Evolutionary conservation across 345 rosid genomes (phyloP).

Genomic region (Lumnitzera littorea): DNA sequence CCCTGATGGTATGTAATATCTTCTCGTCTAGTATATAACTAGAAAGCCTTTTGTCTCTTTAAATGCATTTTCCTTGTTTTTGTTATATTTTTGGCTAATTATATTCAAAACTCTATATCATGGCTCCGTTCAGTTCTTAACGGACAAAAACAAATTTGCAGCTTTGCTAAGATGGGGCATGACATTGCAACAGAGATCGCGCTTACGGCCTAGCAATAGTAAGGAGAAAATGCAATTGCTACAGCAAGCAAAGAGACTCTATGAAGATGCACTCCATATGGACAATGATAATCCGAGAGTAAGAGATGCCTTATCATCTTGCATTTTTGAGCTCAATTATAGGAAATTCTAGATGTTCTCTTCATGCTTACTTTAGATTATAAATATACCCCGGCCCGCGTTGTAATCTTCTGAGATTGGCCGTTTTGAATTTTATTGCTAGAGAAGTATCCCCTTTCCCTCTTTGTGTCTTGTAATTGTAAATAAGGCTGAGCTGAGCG

Average conservation of each 20-base stretch:
- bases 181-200: constrained; percentile 63
- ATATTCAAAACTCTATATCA: no score
- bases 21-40: no score
- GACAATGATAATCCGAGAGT: constrained; percentile 43
- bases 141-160: constrained; percentile 16
- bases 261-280: constrained; percentile 61
- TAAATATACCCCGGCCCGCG: no score
- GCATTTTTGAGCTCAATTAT: constrained; percentile 43
- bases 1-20: constrained; percentile 42
- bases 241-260: constrained; percentile 51
- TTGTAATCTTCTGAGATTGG: no score
- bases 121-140: no score
- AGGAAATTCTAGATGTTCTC: constrained; percentile 11
- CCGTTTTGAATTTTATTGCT: no score
- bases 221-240: constrained; percentile 55
- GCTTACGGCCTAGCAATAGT: constrained; percentile 37
- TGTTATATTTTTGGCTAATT: no score
- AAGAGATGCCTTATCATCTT: constrained; percentile 45
- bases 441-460: no score
- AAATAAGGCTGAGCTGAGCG: no score
- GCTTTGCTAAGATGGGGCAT: constrained; percentile 68
- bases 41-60: no score
- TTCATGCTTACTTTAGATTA: not conserved
- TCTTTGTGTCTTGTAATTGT: no score
- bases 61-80: no score